Percentiles rank a stretch among this genome's conserved stretches.
Conservation (phyloP, 1,284 basidiomycete species). For the Moniliella sp. region DNA sequence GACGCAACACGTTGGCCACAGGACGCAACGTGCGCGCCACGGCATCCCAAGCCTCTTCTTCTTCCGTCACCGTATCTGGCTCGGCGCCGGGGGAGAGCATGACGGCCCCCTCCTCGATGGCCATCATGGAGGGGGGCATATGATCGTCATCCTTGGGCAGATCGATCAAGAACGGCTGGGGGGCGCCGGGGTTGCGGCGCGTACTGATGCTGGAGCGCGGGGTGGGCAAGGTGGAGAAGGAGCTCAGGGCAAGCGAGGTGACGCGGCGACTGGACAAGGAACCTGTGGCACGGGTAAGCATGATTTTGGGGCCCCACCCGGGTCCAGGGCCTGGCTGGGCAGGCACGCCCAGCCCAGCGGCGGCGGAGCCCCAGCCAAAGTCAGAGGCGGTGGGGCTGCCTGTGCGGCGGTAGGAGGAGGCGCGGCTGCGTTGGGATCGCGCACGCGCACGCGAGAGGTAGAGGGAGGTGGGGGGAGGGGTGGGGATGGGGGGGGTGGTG, state of each 20-base stretch:
- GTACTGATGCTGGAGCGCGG: no score
- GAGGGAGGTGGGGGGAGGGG: slow-evolving; percentile 18
- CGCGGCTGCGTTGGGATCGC: slow-evolving; percentile 10
- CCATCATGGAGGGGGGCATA: no score
- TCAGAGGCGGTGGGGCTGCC: slow-evolving; percentile 4
- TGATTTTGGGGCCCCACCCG: no score
- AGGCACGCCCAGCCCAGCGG: no score
- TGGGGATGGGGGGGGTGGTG: slow-evolving; percentile 6
- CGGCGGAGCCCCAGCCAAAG: slow-evolving; percentile 15
- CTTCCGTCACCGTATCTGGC: slow-evolving; percentile 39
- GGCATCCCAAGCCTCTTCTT: not conserved
- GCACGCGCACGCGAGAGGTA: slow-evolving; percentile 19
- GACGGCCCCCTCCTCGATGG: not conserved
- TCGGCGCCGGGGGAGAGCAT: not conserved
- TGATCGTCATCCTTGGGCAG: no score
- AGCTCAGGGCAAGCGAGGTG: no score
- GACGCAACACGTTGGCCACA: slow-evolving; percentile 31
- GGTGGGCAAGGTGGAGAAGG: no score
- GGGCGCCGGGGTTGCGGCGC: no score
- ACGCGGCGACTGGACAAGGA: no score
- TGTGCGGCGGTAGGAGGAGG: slow-evolving; percentile 6
- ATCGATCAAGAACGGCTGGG: no score
- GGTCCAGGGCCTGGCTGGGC: no score
- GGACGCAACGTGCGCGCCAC: not conserved
- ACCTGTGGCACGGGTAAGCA: not conserved